Conservation (phyloP, 2,329 filamentous ascomycete species). For the Colletotrichum liaoningense region DNA sequence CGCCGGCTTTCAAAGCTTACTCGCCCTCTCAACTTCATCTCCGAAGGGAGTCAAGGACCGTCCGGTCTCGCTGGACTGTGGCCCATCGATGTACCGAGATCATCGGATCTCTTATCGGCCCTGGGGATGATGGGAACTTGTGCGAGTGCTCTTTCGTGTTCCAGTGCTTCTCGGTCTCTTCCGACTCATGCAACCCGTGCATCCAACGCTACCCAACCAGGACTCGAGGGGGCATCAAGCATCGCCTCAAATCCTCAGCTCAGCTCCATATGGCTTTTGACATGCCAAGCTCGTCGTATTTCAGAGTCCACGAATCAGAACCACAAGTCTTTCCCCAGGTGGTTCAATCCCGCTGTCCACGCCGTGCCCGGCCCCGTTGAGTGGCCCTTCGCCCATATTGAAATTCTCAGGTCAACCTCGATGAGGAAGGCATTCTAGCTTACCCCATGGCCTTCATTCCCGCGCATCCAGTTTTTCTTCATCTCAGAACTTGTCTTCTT, state of each 20-base stretch:
- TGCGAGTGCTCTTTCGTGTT: no score
- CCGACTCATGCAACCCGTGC: background rate
- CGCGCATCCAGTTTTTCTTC: background rate
- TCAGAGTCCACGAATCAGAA: background rate
- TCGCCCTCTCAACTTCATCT: slow-evolving; percentile 19
- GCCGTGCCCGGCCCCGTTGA: background rate
- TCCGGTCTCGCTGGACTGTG: background rate
- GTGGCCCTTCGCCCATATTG: background rate
- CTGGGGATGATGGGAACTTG: background rate
- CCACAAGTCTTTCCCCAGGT: background rate
- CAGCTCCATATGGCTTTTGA: background rate
- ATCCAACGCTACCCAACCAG: background rate
- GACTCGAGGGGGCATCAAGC: background rate
- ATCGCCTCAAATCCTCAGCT: slow-evolving; percentile 1
- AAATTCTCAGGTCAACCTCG: slow-evolving; percentile 5
- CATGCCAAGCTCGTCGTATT: slow-evolving; percentile 2
- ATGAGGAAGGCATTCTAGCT: slow-evolving; percentile 14
- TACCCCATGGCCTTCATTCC: background rate
- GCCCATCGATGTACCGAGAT: background rate
- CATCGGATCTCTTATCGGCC: background rate
- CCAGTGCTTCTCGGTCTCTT: background rate
- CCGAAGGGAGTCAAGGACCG: background rate
- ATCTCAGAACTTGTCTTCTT: background rate
- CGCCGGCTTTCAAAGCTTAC: slow-evolving; percentile 20
- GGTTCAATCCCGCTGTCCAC: background rate